These are phyloP conservation scores for Boletus rubroflammeus DNA, from an alignment of 768 basidiomycete genomes.

Conservation along the genomic window DNA sequence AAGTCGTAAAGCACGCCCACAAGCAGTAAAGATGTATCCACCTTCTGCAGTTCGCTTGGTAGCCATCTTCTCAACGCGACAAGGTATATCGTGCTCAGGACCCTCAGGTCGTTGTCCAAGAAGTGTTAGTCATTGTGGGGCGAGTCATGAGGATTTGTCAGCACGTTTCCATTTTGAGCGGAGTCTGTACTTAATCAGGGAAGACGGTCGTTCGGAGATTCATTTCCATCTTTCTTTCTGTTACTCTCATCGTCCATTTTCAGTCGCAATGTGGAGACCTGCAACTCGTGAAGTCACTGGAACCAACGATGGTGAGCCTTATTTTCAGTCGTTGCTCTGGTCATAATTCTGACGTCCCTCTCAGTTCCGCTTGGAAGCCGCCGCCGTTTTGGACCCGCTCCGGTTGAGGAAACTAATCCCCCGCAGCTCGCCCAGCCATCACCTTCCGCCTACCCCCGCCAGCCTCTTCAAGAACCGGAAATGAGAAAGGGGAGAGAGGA, in stretches of 20 bases:
- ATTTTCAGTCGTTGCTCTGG: slow-evolving; percentile 1
- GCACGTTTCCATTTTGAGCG: slow-evolving; percentile 30
- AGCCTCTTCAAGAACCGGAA: slow-evolving; percentile 51
- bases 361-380: slow-evolving; percentile 80
- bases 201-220: slow-evolving; percentile 31
- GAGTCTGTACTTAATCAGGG: slow-evolving; percentile 28
- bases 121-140: slow-evolving; percentile 5
- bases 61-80: slow-evolving; percentile 26
- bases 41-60: slow-evolving; percentile 42
- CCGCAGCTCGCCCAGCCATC: slow-evolving; percentile 87
- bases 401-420: slow-evolving; percentile 74
- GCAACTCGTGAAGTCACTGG: slow-evolving; percentile 88
- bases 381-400: slow-evolving; percentile 88
- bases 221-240: slow-evolving; percentile 26
- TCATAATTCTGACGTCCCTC: slow-evolving; percentile 14
- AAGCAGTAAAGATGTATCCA: slow-evolving; percentile 11
- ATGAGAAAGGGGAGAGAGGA: slow-evolving; percentile 67
- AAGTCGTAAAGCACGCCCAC: not conserved
- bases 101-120: not conserved
- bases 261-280: slow-evolving; percentile 75
- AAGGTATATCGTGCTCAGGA: not conserved
- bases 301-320: slow-evolving; percentile 81
- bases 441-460: slow-evolving; percentile 79
- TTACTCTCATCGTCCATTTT: slow-evolving; percentile 17
- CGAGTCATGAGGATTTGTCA: slow-evolving; percentile 24